These are phyloP conservation scores for Solanum tarijense DNA, from an alignment of 257 asterid species.

Conservation along the genomic window DNA sequence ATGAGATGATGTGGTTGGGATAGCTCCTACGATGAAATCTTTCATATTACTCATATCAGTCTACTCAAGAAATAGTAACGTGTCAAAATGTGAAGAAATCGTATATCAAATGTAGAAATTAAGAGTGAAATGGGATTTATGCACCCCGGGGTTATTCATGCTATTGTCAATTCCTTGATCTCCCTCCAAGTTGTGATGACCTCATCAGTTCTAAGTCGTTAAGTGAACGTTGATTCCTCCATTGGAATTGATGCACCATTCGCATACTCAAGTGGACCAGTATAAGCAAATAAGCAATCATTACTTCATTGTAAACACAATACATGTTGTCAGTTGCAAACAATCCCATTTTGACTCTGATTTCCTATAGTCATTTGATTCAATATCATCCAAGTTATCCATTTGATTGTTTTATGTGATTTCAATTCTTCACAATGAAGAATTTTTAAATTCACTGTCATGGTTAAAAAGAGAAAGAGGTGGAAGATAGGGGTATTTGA, in stretches of 20 bases:
- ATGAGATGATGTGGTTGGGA: not conserved
- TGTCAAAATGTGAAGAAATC: no score
- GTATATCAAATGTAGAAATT: no score
- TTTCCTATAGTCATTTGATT: not conserved
- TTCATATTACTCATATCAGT: no score
- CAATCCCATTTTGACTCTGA: not conserved
- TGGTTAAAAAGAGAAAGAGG: not conserved
- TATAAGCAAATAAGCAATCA: constrained; percentile 59
- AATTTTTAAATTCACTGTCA: not conserved
- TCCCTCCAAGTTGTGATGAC: constrained; percentile 85
- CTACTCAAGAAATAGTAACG: no score
- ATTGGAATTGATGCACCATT: constrained; percentile 55
- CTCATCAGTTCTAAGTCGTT: constrained; percentile 87
- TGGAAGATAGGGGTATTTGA: not conserved
- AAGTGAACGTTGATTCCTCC: constrained; percentile 81
- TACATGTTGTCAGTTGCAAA: constrained; percentile 9
- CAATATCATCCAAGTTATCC: not conserved
- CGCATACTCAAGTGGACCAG: constrained; percentile 77
- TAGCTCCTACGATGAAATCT: no score
- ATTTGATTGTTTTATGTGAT: not conserved
- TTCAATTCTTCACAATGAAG: not conserved
- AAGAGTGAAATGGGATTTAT: no score
- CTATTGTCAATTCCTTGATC: constrained; percentile 30
- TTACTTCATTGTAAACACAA: constrained; percentile 87
- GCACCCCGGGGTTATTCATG: not conserved